These are phyloP conservation scores for Saccharomycopsis hybrid DNA, from an alignment of 1,139 yeast species.

Conservation along the genomic window DNA sequence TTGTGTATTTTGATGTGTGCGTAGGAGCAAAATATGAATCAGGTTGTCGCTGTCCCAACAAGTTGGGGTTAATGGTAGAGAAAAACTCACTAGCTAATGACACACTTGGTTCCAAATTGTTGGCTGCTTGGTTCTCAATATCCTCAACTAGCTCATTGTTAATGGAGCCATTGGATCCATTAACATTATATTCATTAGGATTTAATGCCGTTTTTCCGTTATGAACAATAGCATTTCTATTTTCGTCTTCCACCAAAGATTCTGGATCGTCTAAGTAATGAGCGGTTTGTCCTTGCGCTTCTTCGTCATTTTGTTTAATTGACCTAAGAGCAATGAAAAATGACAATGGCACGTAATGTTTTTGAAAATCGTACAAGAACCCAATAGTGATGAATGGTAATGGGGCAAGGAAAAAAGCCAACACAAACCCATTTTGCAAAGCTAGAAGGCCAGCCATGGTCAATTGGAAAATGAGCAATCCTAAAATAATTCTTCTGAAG, in stretches of 20 bases:
- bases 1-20: not conserved
- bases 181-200: not conserved
- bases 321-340: slow-evolving; percentile 60
- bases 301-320: slow-evolving; percentile 33
- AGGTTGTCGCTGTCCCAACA: slow-evolving; percentile 1
- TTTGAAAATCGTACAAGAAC: slow-evolving; percentile 50
- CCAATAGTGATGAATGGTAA: slow-evolving; percentile 44
- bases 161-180: not conserved
- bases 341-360: slow-evolving; percentile 52
- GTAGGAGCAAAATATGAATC: not conserved
- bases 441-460: slow-evolving; percentile 69
- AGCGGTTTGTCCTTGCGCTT: not conserved
- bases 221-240: not conserved
- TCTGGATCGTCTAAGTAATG: slow-evolving; percentile 5
- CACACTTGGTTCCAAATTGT: slow-evolving; percentile 5
- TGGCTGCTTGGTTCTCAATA: not conserved
- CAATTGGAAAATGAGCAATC: slow-evolving; percentile 52
- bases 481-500: slow-evolving; percentile 51
- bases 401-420: slow-evolving; percentile 48
- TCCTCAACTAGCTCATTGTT: slow-evolving; percentile 8
- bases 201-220: not conserved
- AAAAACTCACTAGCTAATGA: slow-evolving; percentile 11
- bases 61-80: slow-evolving; percentile 18
- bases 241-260: slow-evolving; percentile 1
- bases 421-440: slow-evolving; percentile 49